These are phyloP conservation scores for Fusarium subtropicale DNA, from an alignment of 2,329 filamentous ascomycete genomes.

Conservation along the genomic window DNA sequence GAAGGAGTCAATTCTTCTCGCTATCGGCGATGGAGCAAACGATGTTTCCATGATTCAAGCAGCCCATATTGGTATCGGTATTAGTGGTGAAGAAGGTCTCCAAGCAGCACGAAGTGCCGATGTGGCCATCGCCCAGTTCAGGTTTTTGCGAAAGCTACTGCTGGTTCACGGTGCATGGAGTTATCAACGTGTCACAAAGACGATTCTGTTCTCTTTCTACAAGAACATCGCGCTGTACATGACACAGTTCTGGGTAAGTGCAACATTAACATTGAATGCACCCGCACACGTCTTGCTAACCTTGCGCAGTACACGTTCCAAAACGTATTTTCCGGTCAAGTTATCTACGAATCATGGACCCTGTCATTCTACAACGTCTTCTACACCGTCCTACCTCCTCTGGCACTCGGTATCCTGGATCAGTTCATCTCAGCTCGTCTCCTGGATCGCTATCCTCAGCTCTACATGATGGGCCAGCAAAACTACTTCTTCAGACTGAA, in stretches of 20 bases:
- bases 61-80: conserved; percentile 96
- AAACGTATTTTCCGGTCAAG: conserved; percentile 96
- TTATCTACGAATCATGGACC: conserved; percentile 99
- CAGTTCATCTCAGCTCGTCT: conserved; percentile 96
- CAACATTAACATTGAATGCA: background rate
- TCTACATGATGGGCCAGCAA: conserved; percentile 92
- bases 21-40: conserved; percentile 97
- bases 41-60: conserved; percentile 99
- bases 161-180: conserved; percentile 98
- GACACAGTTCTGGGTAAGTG: conserved; percentile 96
- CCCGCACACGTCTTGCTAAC: conserved; percentile 30
- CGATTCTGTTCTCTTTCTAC: conserved; percentile 98
- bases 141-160: conserved; percentile 91
- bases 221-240: conserved; percentile 99
- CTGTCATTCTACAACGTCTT: conserved; percentile 99
- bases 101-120: conserved; percentile 96
- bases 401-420: conserved; percentile 95
- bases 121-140: conserved; percentile 95
- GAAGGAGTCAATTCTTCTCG: conserved; percentile 89
- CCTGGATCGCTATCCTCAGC: conserved; percentile 93
- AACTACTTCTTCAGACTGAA: conserved; percentile 94
- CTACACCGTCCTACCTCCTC: conserved; percentile 92
- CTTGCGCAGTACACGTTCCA: conserved; percentile 87
- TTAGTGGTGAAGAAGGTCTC: conserved; percentile 95
- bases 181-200: conserved; percentile 96